Percentiles rank a stretch among this genome's conserved stretches.
Conservation (phyloP, 2,329 filamentous ascomycete genomes). For the Ceratocystis ficicola region DNA sequence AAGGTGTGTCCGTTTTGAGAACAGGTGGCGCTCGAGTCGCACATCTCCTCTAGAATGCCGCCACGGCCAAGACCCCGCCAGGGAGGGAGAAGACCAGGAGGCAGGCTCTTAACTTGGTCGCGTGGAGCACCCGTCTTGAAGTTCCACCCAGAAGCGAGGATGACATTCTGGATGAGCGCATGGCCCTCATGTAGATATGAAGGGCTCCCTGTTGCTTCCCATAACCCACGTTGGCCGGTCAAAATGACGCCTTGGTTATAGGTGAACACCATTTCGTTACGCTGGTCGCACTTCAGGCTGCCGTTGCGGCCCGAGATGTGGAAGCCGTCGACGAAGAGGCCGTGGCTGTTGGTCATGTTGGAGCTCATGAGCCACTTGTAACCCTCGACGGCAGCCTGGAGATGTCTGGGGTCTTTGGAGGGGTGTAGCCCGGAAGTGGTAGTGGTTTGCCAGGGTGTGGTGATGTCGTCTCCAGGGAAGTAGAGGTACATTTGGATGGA, state of each 20-base stretch:
- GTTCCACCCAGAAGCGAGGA: constrained; percentile 67
- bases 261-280: constrained; percentile 83
- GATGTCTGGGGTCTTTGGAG: constrained; percentile 47
- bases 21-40: constrained; percentile 62
- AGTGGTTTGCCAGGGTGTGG: constrained; percentile 46
- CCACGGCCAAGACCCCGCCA: constrained; percentile 68
- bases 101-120: constrained; percentile 31
- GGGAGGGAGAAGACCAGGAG: constrained; percentile 33
- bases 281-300: constrained; percentile 54
- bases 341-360: constrained; percentile 66
- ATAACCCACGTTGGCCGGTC: constrained; percentile 68
- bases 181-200: constrained; percentile 70
- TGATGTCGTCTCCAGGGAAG: constrained; percentile 68
- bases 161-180: constrained; percentile 58
- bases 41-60: constrained; percentile 73
- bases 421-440: constrained; percentile 27
- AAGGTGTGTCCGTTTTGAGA: constrained; percentile 80
- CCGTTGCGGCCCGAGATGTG: constrained; percentile 45
- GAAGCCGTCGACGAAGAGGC: constrained; percentile 77
- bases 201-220: constrained; percentile 60
- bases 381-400: constrained; percentile 60
- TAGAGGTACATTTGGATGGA: constrained; percentile 82
- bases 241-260: constrained; percentile 92
- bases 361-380: constrained; percentile 70
- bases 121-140: constrained; percentile 33